Conservation (phyloP, 768 basidiomycete genomes). For the Pleurotus giganteus region DNA sequence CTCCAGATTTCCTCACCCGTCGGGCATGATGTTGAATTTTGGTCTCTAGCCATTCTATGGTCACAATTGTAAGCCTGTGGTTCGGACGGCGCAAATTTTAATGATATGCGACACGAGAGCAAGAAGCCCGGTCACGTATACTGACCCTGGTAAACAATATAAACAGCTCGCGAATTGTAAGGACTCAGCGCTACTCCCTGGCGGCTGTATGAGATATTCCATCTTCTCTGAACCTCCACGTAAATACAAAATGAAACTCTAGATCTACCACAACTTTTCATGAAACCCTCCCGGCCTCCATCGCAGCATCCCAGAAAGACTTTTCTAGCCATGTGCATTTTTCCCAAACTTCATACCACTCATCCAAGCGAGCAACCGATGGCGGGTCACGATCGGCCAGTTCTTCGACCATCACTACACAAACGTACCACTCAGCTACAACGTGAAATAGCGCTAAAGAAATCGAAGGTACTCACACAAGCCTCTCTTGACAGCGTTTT, state of each 20-base stretch:
- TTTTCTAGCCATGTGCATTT: conserved; percentile 77
- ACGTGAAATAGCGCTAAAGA: not conserved
- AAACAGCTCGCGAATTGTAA: no score
- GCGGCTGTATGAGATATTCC: no score
- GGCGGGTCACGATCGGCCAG: conserved; percentile 63
- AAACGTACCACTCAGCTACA: not conserved
- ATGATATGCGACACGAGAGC: no score
- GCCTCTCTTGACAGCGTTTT: conserved; percentile 68
- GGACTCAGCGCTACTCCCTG: no score
- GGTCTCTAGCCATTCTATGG: no score
- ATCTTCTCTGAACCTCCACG: no score
- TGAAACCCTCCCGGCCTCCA: conserved; percentile 19
- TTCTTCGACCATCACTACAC: conserved; percentile 70
- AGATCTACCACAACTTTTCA: not conserved
- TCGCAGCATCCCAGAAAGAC: conserved; percentile 79
- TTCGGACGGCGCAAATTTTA: no score
- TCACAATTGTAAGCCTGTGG: no score
- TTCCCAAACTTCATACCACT: conserved; percentile 74
- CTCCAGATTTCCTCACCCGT: no score
- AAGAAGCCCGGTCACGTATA: no score
- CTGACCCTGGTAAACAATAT: no score
- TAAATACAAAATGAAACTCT: not conserved
- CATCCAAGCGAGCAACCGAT: conserved; percentile 51
- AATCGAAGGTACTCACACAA: conserved; percentile 53
- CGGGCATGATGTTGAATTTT: no score